Percentiles rank a stretch among this genome's conserved stretches.
Evolutionary conservation across 108 stramenopile genomes (phyloP).

Genomic region (Stephanodiscus triporus): DNA sequence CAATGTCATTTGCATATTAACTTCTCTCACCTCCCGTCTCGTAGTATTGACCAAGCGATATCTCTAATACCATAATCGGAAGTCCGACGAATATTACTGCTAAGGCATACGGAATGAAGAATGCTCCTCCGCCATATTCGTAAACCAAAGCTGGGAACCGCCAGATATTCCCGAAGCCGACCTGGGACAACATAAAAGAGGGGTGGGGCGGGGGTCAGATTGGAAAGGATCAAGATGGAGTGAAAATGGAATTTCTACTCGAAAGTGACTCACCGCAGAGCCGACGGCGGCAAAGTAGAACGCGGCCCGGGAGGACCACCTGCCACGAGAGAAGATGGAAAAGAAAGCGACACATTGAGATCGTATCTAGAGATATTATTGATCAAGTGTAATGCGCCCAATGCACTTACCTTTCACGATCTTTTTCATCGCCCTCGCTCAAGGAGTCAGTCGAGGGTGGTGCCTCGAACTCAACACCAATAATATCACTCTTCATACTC

Average conservation of each 20-base stretch:
- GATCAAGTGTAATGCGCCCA: no score
- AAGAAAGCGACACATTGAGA: no score
- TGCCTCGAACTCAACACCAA: no score
- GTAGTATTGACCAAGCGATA: constrained; percentile 62
- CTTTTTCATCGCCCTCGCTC: no score
- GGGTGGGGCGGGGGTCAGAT: constrained; percentile 40
- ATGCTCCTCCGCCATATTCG: constrained; percentile 71
- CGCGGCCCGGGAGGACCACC: not conserved
- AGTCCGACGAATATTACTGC: constrained; percentile 72
- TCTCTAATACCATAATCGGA: constrained; percentile 63
- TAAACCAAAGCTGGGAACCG: constrained; percentile 71
- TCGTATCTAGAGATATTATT: no score
- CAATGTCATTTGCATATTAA: not conserved
- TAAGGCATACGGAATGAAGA: constrained; percentile 69
- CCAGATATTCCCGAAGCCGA: constrained; percentile 81
- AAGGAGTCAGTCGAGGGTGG: no score
- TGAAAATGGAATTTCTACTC: no score
- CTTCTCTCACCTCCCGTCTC: constrained; percentile 38
- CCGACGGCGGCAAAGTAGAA: constrained; percentile 1
- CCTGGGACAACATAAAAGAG: not conserved
- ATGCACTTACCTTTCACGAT: no score
- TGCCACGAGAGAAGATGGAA: not conserved
- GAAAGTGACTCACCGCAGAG: not conserved
- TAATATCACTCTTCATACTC: no score
- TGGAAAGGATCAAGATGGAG: no score